Conservation (phyloP, 2,329 filamentous ascomycete species). For the Fusarium stilboides region DNA sequence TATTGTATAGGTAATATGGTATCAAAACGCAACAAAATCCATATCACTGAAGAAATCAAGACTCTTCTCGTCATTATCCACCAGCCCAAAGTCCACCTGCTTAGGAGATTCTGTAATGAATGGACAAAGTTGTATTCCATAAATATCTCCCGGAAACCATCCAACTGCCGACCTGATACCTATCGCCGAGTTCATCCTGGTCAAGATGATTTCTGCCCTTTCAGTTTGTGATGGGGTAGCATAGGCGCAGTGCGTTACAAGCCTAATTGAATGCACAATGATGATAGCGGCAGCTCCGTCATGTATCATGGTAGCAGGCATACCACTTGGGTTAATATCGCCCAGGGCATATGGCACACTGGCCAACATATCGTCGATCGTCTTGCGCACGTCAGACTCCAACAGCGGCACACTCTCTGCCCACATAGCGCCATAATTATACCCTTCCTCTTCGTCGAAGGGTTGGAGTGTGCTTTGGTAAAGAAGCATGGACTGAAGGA, state of each 20-base stretch:
- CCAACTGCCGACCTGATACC: constrained; percentile 51
- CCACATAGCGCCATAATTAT: constrained; percentile 31
- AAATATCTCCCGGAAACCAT: not conserved
- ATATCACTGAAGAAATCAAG: not conserved
- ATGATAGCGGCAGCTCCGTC: constrained; percentile 53
- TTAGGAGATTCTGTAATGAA: not conserved
- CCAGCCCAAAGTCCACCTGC: not conserved
- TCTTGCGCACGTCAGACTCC: constrained; percentile 44
- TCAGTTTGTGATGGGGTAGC: constrained; percentile 44
- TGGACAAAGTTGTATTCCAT: not conserved
- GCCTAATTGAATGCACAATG: constrained; percentile 52
- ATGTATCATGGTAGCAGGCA: constrained; percentile 42
- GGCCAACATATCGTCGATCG: constrained; percentile 53
- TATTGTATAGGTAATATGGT: not conserved
- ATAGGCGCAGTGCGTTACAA: constrained; percentile 52
- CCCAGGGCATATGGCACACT: constrained; percentile 53
- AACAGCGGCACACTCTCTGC: constrained; percentile 38
- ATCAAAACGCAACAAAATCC: constrained; percentile 22
- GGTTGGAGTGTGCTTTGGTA: constrained; percentile 42
- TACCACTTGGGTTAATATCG: constrained; percentile 47
- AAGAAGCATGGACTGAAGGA: constrained; percentile 50
- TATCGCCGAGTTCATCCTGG: constrained; percentile 49
- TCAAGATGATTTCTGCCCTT: constrained; percentile 44
- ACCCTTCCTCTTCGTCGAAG: not conserved
- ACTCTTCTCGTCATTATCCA: not conserved